Base-by-base conservation (phyloP, 2,329 filamentous ascomycete genomes). In the Gyromitra esculenta region DNA sequence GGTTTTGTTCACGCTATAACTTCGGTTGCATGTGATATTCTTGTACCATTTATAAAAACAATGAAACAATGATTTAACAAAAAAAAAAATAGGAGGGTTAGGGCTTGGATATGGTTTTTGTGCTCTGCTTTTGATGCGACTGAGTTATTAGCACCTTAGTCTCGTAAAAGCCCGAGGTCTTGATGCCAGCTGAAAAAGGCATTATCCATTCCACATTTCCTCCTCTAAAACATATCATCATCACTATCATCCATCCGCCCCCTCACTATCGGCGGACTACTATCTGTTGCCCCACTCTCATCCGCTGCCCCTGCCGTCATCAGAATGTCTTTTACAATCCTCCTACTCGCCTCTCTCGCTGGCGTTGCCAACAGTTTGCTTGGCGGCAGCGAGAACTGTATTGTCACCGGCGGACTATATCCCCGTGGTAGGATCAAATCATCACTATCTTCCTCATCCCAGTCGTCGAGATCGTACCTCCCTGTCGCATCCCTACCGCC, bases 321-420 rank as follows among this genome's bases (percentile, higher is more conserved):
- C 5, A 96, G 85, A 62, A 96, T 88, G 81, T 95, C 92, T 67
- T 94, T 91, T 0, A 96, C 92, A 75, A 96, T 95, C 72, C 90
- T 88, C 82, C 88, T 91, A 81, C 92, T 94, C 2, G 93, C 93
- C 83, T 96, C 92, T 71, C 91, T 88, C 39, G 93, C 92, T 91
- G 92, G 93, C 63, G 93, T 96, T 83, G 94, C 92, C 82, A 95
- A 83, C 25, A 96, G 84, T 82, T 92, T 90, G 52, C 90, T 92
- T 68, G 91, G 91, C 65, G 92, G 92, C 62, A 96, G 84, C 57
- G 91, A 91, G 83, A 96, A 96, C 81, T 94, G 92, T 76, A 96
- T 94, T 9, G 93, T 96, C 86, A 98, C 98, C 0, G 96, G 96
- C 37, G 96, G 96, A 81, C 93, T 97, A 84, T 94, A 91, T 5